Evolutionary conservation across 768 basidiomycete genomes (phyloP), one percentile per base, ranked within the genome.

Genomic region (Udeniomyces megalosporus): DNA sequence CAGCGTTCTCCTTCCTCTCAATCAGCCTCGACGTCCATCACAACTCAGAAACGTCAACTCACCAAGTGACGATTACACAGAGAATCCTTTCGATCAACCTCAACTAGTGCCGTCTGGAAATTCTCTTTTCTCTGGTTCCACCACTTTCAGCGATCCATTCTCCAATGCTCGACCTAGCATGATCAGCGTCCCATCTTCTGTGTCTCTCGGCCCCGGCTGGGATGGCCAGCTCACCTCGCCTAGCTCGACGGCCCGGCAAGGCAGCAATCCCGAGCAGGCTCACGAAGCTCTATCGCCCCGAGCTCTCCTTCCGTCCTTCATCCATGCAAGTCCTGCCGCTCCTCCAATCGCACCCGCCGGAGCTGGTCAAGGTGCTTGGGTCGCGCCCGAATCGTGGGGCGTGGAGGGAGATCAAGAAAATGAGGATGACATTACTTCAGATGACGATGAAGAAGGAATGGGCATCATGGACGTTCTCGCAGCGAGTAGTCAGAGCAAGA

Each of bases 381-480:
- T 60, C n/a, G 76, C 76, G 8, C 77, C 77, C 2, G 77, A 77
- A 65, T 75, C 74, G 26, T 77, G 77, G 77, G 77, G 76, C n/a
- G 77, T 77, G 11, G 69, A 75, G 67, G 71, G 70, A n/a, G 67
- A 74, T 65, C 70, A 70, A 58, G 31, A 69, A n/a, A 70, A 72
- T 8, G 70, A 70, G 51, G 34, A 69, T 31, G 69, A 70, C 6
- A 64, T 67, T 14, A 58, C 63, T 8, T 58, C 68, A 38, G 66
- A 67, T 14, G 69, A 68, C 26, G 66, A 61, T 4, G 69, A 60
- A n/a, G 66, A 58, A 3, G 61, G 55, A 4, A 17, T 58, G 17
- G 57, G 49, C 17, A 29, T 58, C 17, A 46, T 63, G 32, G 62
- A 63, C 56, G 51, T 56, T 20, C 42, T 58, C 20, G 46, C 35